Base-by-base conservation (phyloP, 2,329 filamentous ascomycete species). In the Fusarium staphyleae region DNA sequence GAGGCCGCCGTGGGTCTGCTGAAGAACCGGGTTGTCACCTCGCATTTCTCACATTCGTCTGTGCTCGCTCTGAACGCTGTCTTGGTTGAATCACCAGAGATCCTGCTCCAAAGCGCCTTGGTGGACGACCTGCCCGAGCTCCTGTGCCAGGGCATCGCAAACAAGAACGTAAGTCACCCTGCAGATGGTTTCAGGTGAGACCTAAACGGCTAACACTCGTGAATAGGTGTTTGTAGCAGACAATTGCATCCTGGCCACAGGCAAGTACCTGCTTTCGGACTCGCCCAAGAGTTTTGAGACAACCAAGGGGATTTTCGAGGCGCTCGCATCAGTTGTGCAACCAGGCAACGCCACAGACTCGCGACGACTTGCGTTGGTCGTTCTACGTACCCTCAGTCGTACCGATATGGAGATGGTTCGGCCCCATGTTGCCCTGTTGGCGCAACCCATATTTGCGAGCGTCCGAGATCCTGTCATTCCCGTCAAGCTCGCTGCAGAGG, bases 391-490 rank as follows among this genome's bases (percentile, higher is more conserved):
- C 1, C 79, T 96, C 33, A 88, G 88, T 55, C 87, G 95, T 50
- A 81, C 87, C 36, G 86, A 95, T 70, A 87, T 89, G 69, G 90
- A 95, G 44, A 78, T 95, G 67, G 84, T 93, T 30, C 86, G 90
- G 22, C 90, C 93, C 12, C 92, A 97, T 70, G 81, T 98, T 40
- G 77, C 86, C 9, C 76, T 91, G 3, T 82, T 99, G n/a, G 88
- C 90, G 2, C 87, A 88, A 1, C 87, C 92, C 2, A 83, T 98
- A 36, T 99, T 99, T 72, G 87, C 90, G 34, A 89, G 90, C 46
- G 95, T 99, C 22, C 87, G 96, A 52, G 95, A 99, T 72, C 81
- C 87, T 9, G 87, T 98, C 5, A 98, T 99, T 58, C 96, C 96
- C 1, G 88, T 99, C 70, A 99, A 99, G 75, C 81, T 99, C 22